A percentile compares a stretch with the other conserved stretches of the same genome.
These are phyloP conservation scores for Candida tunisiensis DNA, from an alignment of 1,139 yeast species.

Conservation along the genomic window DNA sequence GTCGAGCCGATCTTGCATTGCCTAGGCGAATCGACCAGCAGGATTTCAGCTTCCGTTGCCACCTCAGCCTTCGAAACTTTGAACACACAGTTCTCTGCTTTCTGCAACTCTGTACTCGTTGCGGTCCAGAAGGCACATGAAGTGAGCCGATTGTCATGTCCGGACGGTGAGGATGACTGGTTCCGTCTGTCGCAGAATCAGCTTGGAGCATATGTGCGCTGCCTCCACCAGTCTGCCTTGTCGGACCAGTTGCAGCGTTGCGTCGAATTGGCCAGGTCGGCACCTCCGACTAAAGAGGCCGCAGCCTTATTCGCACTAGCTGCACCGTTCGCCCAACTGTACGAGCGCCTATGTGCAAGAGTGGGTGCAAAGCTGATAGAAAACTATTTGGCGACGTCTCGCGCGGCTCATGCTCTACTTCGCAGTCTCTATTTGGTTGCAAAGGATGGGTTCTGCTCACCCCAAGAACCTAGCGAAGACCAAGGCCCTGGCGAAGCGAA, in stretches of 20 bases:
- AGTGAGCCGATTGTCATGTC: slow-evolving; percentile 10
- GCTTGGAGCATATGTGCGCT: too few species aligned
- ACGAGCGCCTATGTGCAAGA: slow-evolving; percentile 8
- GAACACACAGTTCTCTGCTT: slow-evolving; percentile 2
- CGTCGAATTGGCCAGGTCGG: background rate
- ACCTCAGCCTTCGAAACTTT: too few species aligned
- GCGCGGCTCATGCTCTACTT: slow-evolving; percentile 46
- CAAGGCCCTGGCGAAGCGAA: slow-evolving; percentile 30
- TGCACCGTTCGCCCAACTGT: slow-evolving; percentile 16
- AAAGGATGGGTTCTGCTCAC: slow-evolving; percentile 87
- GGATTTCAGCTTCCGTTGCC: too few species aligned
- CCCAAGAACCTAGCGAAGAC: slow-evolving; percentile 56
- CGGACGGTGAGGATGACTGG: slow-evolving; percentile 52
- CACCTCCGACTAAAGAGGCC: slow-evolving; percentile 1
- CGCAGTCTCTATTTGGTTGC: slow-evolving; percentile 43
- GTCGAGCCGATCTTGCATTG: too few species aligned
- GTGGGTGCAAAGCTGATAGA: slow-evolving; percentile 6
- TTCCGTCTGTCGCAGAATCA: too few species aligned
- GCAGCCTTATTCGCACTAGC: slow-evolving; percentile 18
- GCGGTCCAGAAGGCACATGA: slow-evolving; percentile 39
- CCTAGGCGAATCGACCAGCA: too few species aligned
- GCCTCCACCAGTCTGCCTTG: too few species aligned
- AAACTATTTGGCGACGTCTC: slow-evolving; percentile 25
- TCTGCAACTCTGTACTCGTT: slow-evolving; percentile 47
- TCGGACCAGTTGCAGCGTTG: too few species aligned